These are phyloP conservation scores for Candida jianshihensis DNA, from an alignment of 805 yeast genomes.

Conservation along the genomic window DNA sequence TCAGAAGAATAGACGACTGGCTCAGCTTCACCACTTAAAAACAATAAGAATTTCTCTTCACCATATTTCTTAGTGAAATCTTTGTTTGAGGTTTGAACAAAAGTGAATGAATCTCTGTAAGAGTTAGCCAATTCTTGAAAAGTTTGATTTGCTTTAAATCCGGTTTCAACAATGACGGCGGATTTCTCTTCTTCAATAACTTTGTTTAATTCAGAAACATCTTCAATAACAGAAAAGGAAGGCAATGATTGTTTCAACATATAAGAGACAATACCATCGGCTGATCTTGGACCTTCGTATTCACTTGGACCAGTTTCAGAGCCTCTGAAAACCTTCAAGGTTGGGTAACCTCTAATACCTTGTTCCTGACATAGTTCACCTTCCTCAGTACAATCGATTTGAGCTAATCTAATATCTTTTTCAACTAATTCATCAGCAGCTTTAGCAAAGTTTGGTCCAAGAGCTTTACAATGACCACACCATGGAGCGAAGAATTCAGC, in stretches of 20 bases:
- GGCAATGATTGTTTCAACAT: conserved; percentile 83
- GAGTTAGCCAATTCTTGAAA: conserved; percentile 55
- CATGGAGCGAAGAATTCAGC: conserved; percentile 94
- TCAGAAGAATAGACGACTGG: conserved; percentile 27
- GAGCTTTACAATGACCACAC: conserved; percentile 93
- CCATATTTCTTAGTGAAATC: conserved; percentile 31
- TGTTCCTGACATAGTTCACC: conserved; percentile 60
- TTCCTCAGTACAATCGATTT: conserved; percentile 79
- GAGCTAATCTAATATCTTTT: conserved; percentile 67
- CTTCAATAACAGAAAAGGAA: conserved; percentile 48
- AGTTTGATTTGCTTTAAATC: conserved; percentile 43
- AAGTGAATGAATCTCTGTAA: conserved; percentile 57
- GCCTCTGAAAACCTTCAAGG: conserved; percentile 66
- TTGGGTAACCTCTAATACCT: conserved; percentile 78
- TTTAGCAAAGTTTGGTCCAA: conserved; percentile 72
- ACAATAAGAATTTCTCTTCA: conserved; percentile 23
- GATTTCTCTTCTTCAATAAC: conserved; percentile 41
- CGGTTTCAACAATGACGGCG: conserved; percentile 51
- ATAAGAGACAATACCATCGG: conserved; percentile 68
- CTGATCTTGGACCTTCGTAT: conserved; percentile 80
- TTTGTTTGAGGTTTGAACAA: conserved; percentile 41
- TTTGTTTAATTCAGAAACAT: conserved; percentile 42
- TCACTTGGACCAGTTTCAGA: conserved; percentile 40
- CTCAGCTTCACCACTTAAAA: conserved; percentile 24
- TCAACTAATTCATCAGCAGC: conserved; percentile 63